Conservation (phyloP, 495 filamentous ascomycete genomes). For the Beverwykella pulmonaria region DNA sequence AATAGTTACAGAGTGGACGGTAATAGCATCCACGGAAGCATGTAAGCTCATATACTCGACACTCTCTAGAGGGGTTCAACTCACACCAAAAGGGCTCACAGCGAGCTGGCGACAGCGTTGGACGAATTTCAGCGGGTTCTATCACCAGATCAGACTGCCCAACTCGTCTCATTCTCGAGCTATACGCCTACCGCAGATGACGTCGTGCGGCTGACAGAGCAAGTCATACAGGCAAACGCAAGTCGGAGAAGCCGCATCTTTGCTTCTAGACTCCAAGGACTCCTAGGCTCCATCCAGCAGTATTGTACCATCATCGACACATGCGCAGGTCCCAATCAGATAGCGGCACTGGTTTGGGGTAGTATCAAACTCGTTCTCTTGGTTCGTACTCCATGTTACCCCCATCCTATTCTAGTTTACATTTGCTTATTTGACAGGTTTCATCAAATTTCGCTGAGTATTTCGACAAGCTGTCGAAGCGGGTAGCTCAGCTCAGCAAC, state of each 20-base stretch:
- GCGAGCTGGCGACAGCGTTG: constrained; percentile 27
- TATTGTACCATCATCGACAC: constrained; percentile 26
- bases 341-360: too few species aligned
- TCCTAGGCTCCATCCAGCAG: constrained; percentile 29
- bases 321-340: constrained; percentile 30
- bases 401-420: constrained; percentile 1
- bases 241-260: constrained; percentile 26
- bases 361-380: constrained; percentile 32
- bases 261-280: constrained; percentile 29
- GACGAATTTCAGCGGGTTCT: constrained; percentile 27
- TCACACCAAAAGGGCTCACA: constrained; percentile 28
- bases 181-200: constrained; percentile 26
- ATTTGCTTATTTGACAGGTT: constrained; percentile 22
- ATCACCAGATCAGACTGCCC: constrained; percentile 24
- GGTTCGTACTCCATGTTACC: constrained; percentile 20
- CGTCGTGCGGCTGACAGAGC: too few species aligned
- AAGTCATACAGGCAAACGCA: constrained; percentile 19
- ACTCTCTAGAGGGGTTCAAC: constrained; percentile 7
- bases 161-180: constrained; percentile 33
- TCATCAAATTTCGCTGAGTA: constrained; percentile 31
- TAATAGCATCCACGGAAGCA: constrained; percentile 5
- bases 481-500: constrained; percentile 29
- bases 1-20: constrained; percentile 6
- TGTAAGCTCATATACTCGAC: constrained; percentile 21
- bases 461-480: constrained; percentile 28